Evolutionary conservation across 2,329 filamentous ascomycete genomes (phyloP).

Genomic region (Cercospora brassicicola): DNA sequence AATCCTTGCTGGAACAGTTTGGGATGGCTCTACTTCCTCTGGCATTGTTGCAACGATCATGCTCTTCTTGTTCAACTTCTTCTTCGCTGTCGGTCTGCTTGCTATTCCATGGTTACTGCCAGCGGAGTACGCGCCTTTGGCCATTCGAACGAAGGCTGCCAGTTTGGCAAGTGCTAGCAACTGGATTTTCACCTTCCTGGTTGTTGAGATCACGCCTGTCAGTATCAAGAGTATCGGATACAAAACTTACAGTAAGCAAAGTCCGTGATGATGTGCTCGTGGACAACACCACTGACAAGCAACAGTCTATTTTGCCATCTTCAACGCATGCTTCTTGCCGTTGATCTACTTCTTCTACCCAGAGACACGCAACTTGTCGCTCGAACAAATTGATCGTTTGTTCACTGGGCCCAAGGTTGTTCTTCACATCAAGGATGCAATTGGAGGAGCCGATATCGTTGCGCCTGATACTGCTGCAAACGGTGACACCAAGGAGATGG

Average conservation of each 20-base stretch:
- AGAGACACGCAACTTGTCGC: slow-evolving; percentile 41
- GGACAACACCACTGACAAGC: not conserved
- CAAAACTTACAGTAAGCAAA: slow-evolving; percentile 33
- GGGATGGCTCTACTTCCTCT: slow-evolving; percentile 40
- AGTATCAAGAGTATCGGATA: slow-evolving; percentile 40
- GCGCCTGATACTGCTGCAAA: not conserved
- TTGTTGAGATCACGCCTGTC: slow-evolving; percentile 43
- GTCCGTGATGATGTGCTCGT: too few species aligned
- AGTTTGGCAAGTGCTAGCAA: slow-evolving; percentile 74
- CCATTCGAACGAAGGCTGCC: slow-evolving; percentile 91
- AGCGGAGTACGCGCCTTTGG: slow-evolving; percentile 89
- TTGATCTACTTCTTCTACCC: slow-evolving; percentile 62
- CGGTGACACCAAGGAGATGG: slow-evolving; percentile 8
- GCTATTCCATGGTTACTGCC: slow-evolving; percentile 94
- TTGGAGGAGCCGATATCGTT: slow-evolving; percentile 5
- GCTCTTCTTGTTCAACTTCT: slow-evolving; percentile 44
- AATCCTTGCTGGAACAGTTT: slow-evolving; percentile 49
- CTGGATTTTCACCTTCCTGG: slow-evolving; percentile 43
- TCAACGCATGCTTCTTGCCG: slow-evolving; percentile 56
- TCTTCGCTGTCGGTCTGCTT: slow-evolving; percentile 38
- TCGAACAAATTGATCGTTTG: slow-evolving; percentile 56
- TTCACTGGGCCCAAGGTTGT: slow-evolving; percentile 41
- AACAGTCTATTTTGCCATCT: slow-evolving; percentile 48
- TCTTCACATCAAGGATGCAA: slow-evolving; percentile 22
- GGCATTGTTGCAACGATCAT: slow-evolving; percentile 46